Conservation (phyloP, 2,329 filamentous ascomycete genomes). For the Meredithiella fracta region DNA sequence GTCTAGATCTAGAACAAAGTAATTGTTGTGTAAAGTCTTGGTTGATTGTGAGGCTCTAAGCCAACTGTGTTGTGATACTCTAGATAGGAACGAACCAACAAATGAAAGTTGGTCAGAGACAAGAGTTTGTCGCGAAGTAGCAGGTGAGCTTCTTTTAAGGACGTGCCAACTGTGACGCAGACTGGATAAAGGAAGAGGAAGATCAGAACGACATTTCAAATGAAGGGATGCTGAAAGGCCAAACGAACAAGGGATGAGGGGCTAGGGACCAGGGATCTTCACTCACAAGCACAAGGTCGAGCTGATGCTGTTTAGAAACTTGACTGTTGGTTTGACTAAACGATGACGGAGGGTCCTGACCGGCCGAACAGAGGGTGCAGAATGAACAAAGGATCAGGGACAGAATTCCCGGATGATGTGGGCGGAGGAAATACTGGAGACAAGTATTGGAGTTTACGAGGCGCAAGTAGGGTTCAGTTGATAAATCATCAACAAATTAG, state of each 20-base stretch:
- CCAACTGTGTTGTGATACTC: not conserved
- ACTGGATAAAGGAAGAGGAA: slow-evolving; percentile 1
- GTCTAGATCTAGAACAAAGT: not conserved
- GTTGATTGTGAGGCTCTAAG: not conserved
- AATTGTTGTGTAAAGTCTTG: not conserved
- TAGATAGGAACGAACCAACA: no score
- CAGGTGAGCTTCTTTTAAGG: not conserved
- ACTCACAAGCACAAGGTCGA: not conserved
- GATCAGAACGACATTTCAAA: not conserved
- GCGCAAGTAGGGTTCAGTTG: no score
- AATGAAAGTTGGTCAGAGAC: no score
- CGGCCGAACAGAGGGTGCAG: not conserved
- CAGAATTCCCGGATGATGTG: not conserved
- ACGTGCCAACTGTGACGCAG: not conserved
- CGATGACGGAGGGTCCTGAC: not conserved
- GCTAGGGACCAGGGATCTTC: not conserved
- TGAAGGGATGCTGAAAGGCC: slow-evolving; percentile 1
- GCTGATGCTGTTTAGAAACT: not conserved
- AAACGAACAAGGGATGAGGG: not conserved
- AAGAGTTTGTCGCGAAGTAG: no score
- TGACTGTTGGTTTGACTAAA: not conserved
- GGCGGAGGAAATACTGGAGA: not conserved
- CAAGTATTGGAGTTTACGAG: not conserved
- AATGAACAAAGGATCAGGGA: not conserved
- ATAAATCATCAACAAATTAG: not conserved